Evolutionary conservation across 1,284 basidiomycete genomes (phyloP), one percentile per base, ranked within the genome.

Genomic region (Pseudozyma tsukubaensis): DNA sequence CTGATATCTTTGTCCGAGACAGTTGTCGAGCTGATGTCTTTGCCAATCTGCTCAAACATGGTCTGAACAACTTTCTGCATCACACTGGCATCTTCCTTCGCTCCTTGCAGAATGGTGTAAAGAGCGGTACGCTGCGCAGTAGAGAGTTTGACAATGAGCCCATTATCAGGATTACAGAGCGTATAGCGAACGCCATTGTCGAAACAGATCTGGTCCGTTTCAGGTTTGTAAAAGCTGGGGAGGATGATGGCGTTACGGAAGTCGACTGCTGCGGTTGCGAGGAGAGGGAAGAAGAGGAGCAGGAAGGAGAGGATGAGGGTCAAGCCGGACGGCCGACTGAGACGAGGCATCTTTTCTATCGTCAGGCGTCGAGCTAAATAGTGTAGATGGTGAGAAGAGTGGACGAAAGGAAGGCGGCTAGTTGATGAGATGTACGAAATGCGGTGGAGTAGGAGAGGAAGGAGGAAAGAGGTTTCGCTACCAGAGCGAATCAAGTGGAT

Each of bases 201-300:
- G 36, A 34, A 42, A 34, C 69, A 72, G 4, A 72, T 44, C 29
- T 72, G 43, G 56, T 62, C 59, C 2, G 59, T 50, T 6, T 13
- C 44, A 0, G 68, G 42, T 8, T 58, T 58, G 62, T 65, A 71
- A 34, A 14, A 59, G 2, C 12, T 7, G 4, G 51, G 56, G 4
- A 63, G 43, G 13, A 54, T 3, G 18, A 5, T n/a, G 40, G 35
- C 24, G 9, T 47, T 19, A 11, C 24, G 24, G 24, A 29, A 29
- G 24, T 37, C 3, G 19, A 51, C 13, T 9, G 50, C 37, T 13
- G 16, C 37, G 42, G 18, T 10, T 4, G 49, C 3, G 40, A 19
- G 13, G 36, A 52, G 24, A 12, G n/a, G 14, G 24, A 45, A 24
- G 34, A 54, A 14, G 10, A 47, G 34, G 44, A 16, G 29, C 13